Evolutionary conservation across 106 monocot genomes (phyloP).

Genomic region (Amphibolis antarctica): DNA sequence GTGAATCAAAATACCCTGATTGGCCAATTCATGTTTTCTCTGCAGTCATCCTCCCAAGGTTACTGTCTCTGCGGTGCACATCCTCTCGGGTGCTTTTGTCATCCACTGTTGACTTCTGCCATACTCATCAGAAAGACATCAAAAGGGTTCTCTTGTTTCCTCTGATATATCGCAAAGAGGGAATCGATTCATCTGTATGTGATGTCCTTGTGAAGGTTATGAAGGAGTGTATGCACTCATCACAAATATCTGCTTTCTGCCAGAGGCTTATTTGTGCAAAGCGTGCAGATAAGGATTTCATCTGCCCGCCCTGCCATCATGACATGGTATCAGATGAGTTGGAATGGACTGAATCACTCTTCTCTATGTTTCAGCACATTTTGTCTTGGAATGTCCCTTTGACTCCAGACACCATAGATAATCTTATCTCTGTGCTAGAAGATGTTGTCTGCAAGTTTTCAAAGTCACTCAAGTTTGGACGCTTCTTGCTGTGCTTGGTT

Average conservation of each 20-base stretch:
- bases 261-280: slow-evolving; percentile 47
- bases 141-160: slow-evolving; percentile 56
- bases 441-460: slow-evolving; percentile 24
- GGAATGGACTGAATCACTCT: slow-evolving; percentile 63
- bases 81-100: slow-evolving; percentile 49
- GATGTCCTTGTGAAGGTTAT: slow-evolving; percentile 49
- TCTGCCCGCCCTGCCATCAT: slow-evolving; percentile 45
- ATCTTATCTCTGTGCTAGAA: slow-evolving; percentile 32
- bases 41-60: slow-evolving; percentile 50
- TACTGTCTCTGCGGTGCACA: slow-evolving; percentile 27
- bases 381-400: slow-evolving; percentile 38
- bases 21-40: slow-evolving; percentile 50
- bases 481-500: slow-evolving; percentile 61
- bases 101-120: slow-evolving; percentile 43
- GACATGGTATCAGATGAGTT: slow-evolving; percentile 33
- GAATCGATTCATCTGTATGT: slow-evolving; percentile 40
- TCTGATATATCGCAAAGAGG: slow-evolving; percentile 44
- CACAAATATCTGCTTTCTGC: slow-evolving; percentile 62
- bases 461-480: slow-evolving; percentile 71
- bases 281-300: slow-evolving; percentile 8
- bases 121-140: slow-evolving; percentile 37
- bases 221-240: slow-evolving; percentile 62
- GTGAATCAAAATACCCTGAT: neutral
- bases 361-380: slow-evolving; percentile 58
- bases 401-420: slow-evolving; percentile 51